Evolutionary conservation across 192 early-diverging fungal species (phyloP), one percentile per base, ranked within the genome.

Genomic region (Dispira parvispora): DNA sequence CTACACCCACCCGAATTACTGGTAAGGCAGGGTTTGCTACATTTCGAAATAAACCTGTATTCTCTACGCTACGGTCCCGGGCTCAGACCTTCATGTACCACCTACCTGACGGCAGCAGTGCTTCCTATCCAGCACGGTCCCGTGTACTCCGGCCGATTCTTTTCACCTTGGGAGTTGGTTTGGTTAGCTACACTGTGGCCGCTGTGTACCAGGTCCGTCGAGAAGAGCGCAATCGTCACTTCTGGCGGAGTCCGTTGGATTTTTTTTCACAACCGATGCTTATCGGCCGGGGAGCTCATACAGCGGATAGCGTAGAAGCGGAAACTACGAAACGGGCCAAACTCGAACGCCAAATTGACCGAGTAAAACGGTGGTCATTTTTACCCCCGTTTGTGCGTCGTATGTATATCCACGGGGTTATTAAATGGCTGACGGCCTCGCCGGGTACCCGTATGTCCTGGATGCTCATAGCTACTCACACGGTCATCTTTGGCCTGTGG

Each of bases 401-500:
- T 28, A 26, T 13, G 12, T 14, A 14, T 14, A 14, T 55, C 25
- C 53, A 12, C 21, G 53, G 12, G 25, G 23, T 21, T 18, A 3
- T 55, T 18, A 23, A 23, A 50, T 50, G 49, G 49, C 21, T 14
- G 25, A 55, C 16, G 3, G 53, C 53, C 23, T 26, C 18, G 18
- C 53, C 28, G 1, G 13, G 23, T 26, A 13, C 14, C 14, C 13
- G 13, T 3, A 55, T 28, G 25, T 18, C 13, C 53, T 55, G 28
- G 13, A 14, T 21, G 12, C 53, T 55, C 20, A 21, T 55, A 12
- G 18, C 53, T 13, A 12, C 53, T 60, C 90, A 92, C 55, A 66
- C 75, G 0, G 70, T 78, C n/a, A 82, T 93, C 18, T 89, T 88
- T 78, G 73, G 64, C 2, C 73, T 77, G 43, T 95, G 92, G 92